Conservation (phyloP, 192 early-diverging fungal genomes). For the Gaertneriomyces sp. region DNA sequence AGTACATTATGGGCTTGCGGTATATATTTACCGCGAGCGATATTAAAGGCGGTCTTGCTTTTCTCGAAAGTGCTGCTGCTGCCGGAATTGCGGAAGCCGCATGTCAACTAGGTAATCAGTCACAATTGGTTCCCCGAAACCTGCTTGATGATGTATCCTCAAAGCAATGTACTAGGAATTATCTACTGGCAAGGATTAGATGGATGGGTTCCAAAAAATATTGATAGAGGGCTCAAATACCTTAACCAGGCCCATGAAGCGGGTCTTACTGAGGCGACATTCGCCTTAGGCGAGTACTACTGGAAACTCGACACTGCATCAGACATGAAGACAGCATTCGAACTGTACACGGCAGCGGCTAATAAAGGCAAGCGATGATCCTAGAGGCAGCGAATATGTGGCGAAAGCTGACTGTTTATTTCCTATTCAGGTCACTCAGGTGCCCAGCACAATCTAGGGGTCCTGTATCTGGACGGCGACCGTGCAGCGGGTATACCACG, state of each 20-base stretch:
- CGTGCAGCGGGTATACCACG: constrained; percentile 3
- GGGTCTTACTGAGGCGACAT: constrained; percentile 35
- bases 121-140: not conserved
- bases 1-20: constrained; percentile 28
- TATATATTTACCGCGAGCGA: constrained; percentile 4
- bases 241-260: constrained; percentile 29
- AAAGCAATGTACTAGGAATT: constrained; percentile 13
- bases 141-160: not conserved
- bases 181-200: constrained; percentile 27
- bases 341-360: constrained; percentile 30
- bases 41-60: constrained; percentile 16
- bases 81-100: constrained; percentile 15
- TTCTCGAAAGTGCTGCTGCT: constrained; percentile 25
- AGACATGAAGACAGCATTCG: constrained; percentile 22
- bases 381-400: not conserved
- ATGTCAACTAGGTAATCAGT: constrained; percentile 32
- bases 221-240: constrained; percentile 20
- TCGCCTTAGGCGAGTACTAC: constrained; percentile 31
- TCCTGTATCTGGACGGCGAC: constrained; percentile 16
- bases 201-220: constrained; percentile 20
- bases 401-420: not conserved
- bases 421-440: constrained; percentile 32
- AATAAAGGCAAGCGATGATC: constrained; percentile 28
- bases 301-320: constrained; percentile 16
- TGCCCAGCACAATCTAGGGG: constrained; percentile 43